Conservation (phyloP, 176 grass and related monocot species). For the Avena eriantha region DNA sequence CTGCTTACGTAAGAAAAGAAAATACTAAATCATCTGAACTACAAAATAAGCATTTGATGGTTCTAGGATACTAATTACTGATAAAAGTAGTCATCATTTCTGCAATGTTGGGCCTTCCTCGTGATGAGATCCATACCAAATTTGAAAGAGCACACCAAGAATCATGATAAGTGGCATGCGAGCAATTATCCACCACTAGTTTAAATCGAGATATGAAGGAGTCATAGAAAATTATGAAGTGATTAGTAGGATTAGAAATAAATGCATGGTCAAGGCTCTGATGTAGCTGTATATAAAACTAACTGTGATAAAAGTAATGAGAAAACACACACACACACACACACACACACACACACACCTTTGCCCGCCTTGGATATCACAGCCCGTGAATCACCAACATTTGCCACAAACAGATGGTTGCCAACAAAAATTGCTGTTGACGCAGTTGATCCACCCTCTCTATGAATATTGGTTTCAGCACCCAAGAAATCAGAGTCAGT, state of each 20-base stretch:
- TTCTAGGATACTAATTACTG: neutral
- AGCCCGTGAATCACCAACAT: slow-evolving; percentile 94
- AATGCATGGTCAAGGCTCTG: slow-evolving; percentile 1
- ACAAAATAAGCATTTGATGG: slow-evolving; percentile 15
- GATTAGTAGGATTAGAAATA: slow-evolving; percentile 20
- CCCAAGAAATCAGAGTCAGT: slow-evolving; percentile 81
- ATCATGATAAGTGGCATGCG: neutral
- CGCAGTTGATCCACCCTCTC: slow-evolving; percentile 83
- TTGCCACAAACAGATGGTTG: slow-evolving; percentile 81
- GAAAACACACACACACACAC: slow-evolving; percentile 4
- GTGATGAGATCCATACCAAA: neutral
- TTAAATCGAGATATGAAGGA: neutral
- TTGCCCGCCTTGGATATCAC: slow-evolving; percentile 86
- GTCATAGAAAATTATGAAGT: slow-evolving; percentile 5
- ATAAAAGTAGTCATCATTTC: neutral
- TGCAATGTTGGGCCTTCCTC: neutral
- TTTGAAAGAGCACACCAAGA: slow-evolving; percentile 3
- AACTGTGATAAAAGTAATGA: neutral
- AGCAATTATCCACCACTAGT: neutral
- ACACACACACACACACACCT: slow-evolving; percentile 55
- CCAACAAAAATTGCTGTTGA: slow-evolving; percentile 81
- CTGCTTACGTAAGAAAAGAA: neutral
- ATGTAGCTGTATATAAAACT: slow-evolving; percentile 1
- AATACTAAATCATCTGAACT: neutral
- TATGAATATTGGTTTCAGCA: slow-evolving; percentile 65